Evolutionary conservation across 176 grass and related monocot genomes (phyloP).

Genomic region (Oryza glaberrima): DNA sequence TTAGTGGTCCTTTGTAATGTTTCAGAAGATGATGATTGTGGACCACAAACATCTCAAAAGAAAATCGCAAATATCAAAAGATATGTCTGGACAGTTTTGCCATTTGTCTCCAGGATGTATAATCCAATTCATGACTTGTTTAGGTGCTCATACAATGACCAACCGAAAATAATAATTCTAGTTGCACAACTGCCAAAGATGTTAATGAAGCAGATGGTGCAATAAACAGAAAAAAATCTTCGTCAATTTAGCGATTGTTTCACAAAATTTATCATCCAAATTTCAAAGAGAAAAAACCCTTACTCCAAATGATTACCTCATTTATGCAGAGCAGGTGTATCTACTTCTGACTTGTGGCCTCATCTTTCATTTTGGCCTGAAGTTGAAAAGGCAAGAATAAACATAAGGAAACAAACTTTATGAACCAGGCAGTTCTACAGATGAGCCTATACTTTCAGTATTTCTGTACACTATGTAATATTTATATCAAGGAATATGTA

Average conservation of each 20-base stretch:
- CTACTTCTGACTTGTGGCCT: constrained; percentile 30
- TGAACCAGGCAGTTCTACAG: not conserved
- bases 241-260: not conserved
- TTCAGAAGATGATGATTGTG: not conserved
- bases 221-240: not conserved
- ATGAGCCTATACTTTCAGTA: not conserved
- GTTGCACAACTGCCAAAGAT: not conserved
- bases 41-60: not conserved
- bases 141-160: not conserved
- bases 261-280: not conserved
- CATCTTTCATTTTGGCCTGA: constrained; percentile 57
- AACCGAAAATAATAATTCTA: not conserved
- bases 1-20: not conserved
- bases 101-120: not conserved
- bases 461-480: not conserved
- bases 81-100: not conserved
- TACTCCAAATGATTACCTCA: constrained; percentile 22
- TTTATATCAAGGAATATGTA: not conserved
- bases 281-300: not conserved
- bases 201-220: not conserved
- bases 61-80: not conserved
- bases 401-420: not conserved
- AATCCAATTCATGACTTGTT: not conserved
- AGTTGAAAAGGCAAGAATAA: constrained; percentile 34
- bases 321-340: not conserved